These are phyloP conservation scores for Drechslerella coelobrocha DNA, from an alignment of 2,329 filamentous ascomycete species.

Conservation along the genomic window DNA sequence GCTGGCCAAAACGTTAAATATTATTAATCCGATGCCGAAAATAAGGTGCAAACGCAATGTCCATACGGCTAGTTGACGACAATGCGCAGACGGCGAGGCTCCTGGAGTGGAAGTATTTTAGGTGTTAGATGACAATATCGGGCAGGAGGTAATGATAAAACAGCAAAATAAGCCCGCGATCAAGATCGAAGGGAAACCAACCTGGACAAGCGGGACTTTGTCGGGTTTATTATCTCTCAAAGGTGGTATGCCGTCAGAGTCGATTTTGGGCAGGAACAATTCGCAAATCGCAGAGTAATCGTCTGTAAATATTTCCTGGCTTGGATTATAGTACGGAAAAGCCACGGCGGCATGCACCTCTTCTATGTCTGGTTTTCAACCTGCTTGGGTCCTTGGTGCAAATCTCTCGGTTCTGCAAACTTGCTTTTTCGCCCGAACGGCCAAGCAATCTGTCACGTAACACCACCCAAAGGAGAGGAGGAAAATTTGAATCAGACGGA, in stretches of 20 bases:
- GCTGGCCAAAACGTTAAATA: neutral
- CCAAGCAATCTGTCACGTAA: conserved; percentile 46
- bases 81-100: too few species aligned
- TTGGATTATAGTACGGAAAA: conserved; percentile 32
- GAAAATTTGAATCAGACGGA: conserved; percentile 23
- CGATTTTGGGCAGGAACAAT: conserved; percentile 34
- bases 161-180: conserved; percentile 23
- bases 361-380: conserved; percentile 20
- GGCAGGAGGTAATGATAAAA: conserved; percentile 14
- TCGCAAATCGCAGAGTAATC: conserved; percentile 30
- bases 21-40: neutral
- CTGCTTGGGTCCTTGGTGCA: conserved; percentile 36
- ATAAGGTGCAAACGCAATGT: neutral
- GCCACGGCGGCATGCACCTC: conserved; percentile 27
- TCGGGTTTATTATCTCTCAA: conserved; percentile 29
- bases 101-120: neutral
- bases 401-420: conserved; percentile 36
- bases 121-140: conserved; percentile 28
- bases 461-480: conserved; percentile 46
- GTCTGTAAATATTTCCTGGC: conserved; percentile 31
- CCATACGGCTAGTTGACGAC: neutral
- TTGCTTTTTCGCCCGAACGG: conserved; percentile 34
- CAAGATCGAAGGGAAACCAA: conserved; percentile 5
- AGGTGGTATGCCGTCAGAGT: conserved; percentile 33
- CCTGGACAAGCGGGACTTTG: conserved; percentile 22